These are phyloP conservation scores for Scorias spongiosa DNA, from an alignment of 2,329 filamentous ascomycete genomes.

Conservation along the genomic window DNA sequence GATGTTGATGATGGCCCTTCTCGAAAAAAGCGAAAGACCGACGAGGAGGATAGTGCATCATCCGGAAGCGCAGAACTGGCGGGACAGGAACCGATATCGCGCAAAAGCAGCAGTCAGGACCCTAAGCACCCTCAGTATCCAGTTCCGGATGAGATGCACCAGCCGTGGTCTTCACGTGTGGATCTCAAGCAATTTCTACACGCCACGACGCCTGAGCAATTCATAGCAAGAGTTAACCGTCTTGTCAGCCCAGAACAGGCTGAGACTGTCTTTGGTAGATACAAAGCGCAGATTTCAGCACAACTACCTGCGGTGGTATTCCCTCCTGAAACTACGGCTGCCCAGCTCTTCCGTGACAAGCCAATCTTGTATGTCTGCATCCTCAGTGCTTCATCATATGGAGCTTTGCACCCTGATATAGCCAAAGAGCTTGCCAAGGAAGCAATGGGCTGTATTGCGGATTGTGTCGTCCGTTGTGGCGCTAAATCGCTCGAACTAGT, in stretches of 20 bases:
- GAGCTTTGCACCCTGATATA: constrained; percentile 34
- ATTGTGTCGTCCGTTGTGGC: constrained; percentile 57
- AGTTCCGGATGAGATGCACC: constrained; percentile 2
- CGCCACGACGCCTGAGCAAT: constrained; percentile 14
- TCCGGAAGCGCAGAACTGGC: background rate
- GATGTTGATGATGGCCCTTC: background rate
- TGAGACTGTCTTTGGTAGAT: constrained; percentile 41
- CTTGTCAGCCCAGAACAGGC: constrained; percentile 39
- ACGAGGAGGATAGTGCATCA: background rate
- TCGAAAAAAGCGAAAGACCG: background rate
- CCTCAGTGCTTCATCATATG: constrained; percentile 37
- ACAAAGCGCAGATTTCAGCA: constrained; percentile 37
- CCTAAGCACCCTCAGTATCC: background rate
- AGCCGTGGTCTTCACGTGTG: constrained; percentile 6
- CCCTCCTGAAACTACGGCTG: constrained; percentile 36
- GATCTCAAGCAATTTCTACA: constrained; percentile 12
- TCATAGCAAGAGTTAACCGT: constrained; percentile 22
- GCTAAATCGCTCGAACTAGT: constrained; percentile 74
- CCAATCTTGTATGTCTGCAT: constrained; percentile 46
- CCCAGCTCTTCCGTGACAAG: constrained; percentile 40
- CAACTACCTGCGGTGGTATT: constrained; percentile 46
- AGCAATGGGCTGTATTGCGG: constrained; percentile 56
- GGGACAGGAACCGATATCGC: background rate
- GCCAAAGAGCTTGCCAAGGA: constrained; percentile 53
- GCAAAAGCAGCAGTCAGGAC: background rate